A percentile compares a stretch with the other conserved stretches of the same genome.
These are phyloP conservation scores for Claviceps sorghi DNA, from an alignment of 2,329 filamentous ascomycete genomes.

Conservation along the genomic window DNA sequence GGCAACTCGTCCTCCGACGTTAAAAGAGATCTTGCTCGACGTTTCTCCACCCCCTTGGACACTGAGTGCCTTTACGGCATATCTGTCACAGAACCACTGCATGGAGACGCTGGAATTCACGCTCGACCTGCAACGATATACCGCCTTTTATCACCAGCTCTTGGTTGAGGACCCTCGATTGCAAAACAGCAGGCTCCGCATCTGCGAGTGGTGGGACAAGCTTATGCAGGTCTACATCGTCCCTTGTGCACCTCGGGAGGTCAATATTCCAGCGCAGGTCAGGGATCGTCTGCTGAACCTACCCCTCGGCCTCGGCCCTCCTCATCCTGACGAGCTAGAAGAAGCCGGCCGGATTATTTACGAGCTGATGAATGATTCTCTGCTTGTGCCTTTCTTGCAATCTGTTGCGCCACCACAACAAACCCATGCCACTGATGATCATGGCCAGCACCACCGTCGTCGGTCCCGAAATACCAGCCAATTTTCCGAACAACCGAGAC, in stretches of 20 bases:
- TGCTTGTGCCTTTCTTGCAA: constrained; percentile 83
- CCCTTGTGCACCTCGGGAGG: constrained; percentile 70
- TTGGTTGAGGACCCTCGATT: constrained; percentile 23
- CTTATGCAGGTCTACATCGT: constrained; percentile 82
- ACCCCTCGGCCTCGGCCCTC: constrained; percentile 45
- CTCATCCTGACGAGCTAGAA: constrained; percentile 60
- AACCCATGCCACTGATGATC: constrained; percentile 22
- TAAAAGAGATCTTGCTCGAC: constrained; percentile 80
- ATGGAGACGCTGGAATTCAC: constrained; percentile 94
- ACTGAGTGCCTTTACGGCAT: constrained; percentile 85
- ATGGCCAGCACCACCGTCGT: constrained; percentile 20
- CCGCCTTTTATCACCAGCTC: constrained; percentile 38
- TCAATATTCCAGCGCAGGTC: constrained; percentile 78
- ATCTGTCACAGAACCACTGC: constrained; percentile 92
- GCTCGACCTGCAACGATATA: constrained; percentile 80
- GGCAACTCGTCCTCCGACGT: constrained; percentile 41
- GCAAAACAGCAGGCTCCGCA: constrained; percentile 41
- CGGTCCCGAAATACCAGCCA: constrained; percentile 3
- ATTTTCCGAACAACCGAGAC: constrained; percentile 6
- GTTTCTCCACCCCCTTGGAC: constrained; percentile 79
- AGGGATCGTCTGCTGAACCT: constrained; percentile 60
- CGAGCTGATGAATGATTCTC: constrained; percentile 95
- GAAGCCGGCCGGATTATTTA: constrained; percentile 78
- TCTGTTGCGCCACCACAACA: constrained; percentile 29
- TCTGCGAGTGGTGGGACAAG: constrained; percentile 73